Evolutionary conservation across 2,329 filamentous ascomycete genomes (phyloP).

Genomic region (Exophiala sideris): DNA sequence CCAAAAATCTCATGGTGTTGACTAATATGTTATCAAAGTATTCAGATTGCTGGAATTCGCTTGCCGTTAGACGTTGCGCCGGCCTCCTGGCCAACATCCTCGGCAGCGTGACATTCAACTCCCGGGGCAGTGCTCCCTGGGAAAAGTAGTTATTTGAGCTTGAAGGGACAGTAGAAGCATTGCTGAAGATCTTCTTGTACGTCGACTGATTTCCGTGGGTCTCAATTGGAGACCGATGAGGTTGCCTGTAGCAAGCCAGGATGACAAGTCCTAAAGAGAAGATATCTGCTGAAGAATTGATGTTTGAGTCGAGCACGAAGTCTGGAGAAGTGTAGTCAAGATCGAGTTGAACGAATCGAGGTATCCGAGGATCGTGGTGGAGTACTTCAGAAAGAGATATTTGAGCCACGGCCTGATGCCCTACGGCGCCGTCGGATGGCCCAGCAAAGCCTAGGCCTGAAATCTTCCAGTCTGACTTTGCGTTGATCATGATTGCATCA

Average conservation of each 20-base stretch:
- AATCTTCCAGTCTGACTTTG: slow-evolving; percentile 98
- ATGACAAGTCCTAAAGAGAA: slow-evolving; percentile 90
- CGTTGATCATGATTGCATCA: slow-evolving; percentile 88
- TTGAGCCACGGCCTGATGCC: slow-evolving; percentile 71
- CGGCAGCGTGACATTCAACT: slow-evolving; percentile 75
- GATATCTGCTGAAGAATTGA: slow-evolving; percentile 82
- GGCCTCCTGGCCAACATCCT: slow-evolving; percentile 82
- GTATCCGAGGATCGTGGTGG: slow-evolving; percentile 80
- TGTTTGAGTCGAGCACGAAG: slow-evolving; percentile 85
- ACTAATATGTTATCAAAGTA: slow-evolving; percentile 98
- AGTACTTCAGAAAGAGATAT: slow-evolving; percentile 80
- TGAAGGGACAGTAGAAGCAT: slow-evolving; percentile 74
- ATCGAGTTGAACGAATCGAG: slow-evolving; percentile 78
- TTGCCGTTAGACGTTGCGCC: slow-evolving; percentile 79
- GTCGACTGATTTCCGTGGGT: slow-evolving; percentile 74
- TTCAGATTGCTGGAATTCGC: slow-evolving; percentile 88
- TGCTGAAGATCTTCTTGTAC: slow-evolving; percentile 80
- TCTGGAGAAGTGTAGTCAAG: slow-evolving; percentile 93
- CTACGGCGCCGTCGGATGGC: slow-evolving; percentile 70
- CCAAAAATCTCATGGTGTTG: slow-evolving; percentile 91
- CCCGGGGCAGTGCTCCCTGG: slow-evolving; percentile 72
- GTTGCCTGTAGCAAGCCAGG: slow-evolving; percentile 89
- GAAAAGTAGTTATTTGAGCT: slow-evolving; percentile 80
- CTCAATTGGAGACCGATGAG: slow-evolving; percentile 82
- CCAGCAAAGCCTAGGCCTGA: slow-evolving; percentile 89